Evolutionary conservation across 176 grass and related monocot genomes (phyloP), one percentile per base, ranked within the genome.

Genomic region (Echinochloa phyllopogon): DNA sequence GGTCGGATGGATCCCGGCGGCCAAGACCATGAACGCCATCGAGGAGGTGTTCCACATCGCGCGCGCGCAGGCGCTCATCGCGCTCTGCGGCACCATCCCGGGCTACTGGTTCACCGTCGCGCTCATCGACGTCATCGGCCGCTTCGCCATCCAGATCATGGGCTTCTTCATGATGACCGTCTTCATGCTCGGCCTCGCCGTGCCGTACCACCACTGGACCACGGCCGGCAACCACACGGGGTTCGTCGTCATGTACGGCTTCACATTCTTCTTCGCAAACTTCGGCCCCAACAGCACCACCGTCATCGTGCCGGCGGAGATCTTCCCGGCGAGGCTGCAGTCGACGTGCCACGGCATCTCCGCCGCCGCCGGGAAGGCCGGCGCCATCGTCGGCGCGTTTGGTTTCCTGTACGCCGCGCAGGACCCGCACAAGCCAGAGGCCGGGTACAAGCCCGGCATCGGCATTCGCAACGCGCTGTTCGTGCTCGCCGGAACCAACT

Each of bases 261-360:
- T 93, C 69, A 96, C 94, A 78, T 96, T 83, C 81, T 93, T 93
- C 86, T 93, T 96, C 49, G 94, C 91, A 4, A 86, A 82, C 40
- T 95, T 89, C 27, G 86, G 88, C 2, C 52, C 43, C 80, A 82
- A 72, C 80, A 59, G 41, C 83, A 95, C 69, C 77, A 91, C 66
- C 17, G 89, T 74, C 91, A 87, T 78, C 50, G 87, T 78, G 29
- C 89, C 51, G 27, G 86, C 88, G 2, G 94, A 96, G 86, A 85
- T 96, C 65, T 96, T 80, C 88, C 83, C 77, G 59, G 90, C 88
- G 52, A 13, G 93, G 40, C 90, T 95, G n/a, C 44, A 88, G 14
- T 95, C 93, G 0, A 92, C 93, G 33, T 95, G 93, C 85, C 93
- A 92, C n/a, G 93, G 93, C 45, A 92, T 95, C 24, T 94, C 92